Percentiles rank a stretch among this genome's conserved stretches.
Conservation (phyloP, 441 rosid species). For the Erodium trifolium region DNA sequence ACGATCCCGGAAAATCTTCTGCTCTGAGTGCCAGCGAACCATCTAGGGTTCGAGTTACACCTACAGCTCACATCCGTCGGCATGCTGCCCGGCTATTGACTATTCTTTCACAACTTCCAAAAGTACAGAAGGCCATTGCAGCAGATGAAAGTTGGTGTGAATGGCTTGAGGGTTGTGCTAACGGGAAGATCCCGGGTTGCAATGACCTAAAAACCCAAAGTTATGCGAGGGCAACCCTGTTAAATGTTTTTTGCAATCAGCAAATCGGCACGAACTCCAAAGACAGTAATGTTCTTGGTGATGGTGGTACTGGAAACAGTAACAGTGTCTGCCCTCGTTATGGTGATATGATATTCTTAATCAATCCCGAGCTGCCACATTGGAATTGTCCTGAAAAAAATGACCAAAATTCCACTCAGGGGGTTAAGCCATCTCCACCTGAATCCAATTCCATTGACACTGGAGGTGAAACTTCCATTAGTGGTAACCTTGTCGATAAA, state of each 20-base stretch:
- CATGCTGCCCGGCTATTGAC: slow-evolving; percentile 88
- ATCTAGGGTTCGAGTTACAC: slow-evolving; percentile 75
- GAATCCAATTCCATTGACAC: slow-evolving; percentile 29
- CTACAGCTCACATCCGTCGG: slow-evolving; percentile 79
- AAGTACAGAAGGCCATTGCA: slow-evolving; percentile 58
- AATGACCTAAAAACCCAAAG: slow-evolving; percentile 74
- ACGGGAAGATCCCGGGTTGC: slow-evolving; percentile 60
- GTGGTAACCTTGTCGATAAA: slow-evolving; percentile 26
- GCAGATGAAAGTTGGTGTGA: slow-evolving; percentile 64
- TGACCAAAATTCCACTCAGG: slow-evolving; percentile 24
- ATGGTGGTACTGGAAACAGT: slow-evolving; percentile 23
- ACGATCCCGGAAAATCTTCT: slow-evolving; percentile 37
- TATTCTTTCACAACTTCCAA: slow-evolving; percentile 70
- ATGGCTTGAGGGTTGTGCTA: slow-evolving; percentile 96
- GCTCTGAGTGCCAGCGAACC: slow-evolving; percentile 33
- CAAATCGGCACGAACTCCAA: slow-evolving; percentile 16
- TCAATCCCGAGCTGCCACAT: slow-evolving; percentile 75
- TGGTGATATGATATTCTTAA: slow-evolving; percentile 63
- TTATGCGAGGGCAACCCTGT: slow-evolving; percentile 79
- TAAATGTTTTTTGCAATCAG: slow-evolving; percentile 62
- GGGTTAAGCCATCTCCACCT: slow-evolving; percentile 23
- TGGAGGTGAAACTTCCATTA: slow-evolving; percentile 26
- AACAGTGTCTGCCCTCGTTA: slow-evolving; percentile 53
- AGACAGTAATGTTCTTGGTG: slow-evolving; percentile 29
- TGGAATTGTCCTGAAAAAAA: slow-evolving; percentile 59